phyloP scores from a whole-genome alignment of 2,329 filamentous ascomycete species.

The Microcyclospora tardicrescens region DNA sequence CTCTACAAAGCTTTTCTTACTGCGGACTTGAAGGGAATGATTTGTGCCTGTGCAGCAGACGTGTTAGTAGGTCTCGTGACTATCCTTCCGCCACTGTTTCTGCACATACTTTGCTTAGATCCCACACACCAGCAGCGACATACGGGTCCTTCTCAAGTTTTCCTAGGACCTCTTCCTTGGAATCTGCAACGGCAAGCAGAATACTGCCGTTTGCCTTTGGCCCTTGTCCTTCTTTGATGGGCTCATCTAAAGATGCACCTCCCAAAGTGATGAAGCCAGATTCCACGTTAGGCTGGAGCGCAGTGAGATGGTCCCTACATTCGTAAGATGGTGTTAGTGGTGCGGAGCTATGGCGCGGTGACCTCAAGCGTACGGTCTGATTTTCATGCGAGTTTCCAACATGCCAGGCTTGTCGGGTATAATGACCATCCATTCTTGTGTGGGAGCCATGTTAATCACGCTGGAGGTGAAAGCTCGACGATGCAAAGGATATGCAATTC shows the following conservation, averaged over 20 bases:
- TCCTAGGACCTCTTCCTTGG: constrained; percentile 55
- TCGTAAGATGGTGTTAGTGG: neutral
- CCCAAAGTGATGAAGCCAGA: constrained; percentile 51
- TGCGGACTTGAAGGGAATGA: constrained; percentile 37
- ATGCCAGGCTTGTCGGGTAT: constrained; percentile 32
- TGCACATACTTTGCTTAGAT: constrained; percentile 36
- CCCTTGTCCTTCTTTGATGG: constrained; percentile 49
- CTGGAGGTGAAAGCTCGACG: neutral
- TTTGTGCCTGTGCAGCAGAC: constrained; percentile 22
- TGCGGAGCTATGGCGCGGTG: neutral
- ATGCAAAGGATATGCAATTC: too few relatives aligned
- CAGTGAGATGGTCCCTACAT: constrained; percentile 42
- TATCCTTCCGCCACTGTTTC: neutral
- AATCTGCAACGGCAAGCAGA: constrained; percentile 53
- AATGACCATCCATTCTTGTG: constrained; percentile 40
- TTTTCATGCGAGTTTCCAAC: constrained; percentile 30
- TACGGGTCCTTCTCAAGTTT: constrained; percentile 62
- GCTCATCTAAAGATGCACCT: constrained; percentile 54
- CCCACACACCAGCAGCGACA: constrained; percentile 61
- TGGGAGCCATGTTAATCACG: constrained; percentile 16
- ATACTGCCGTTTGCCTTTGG: constrained; percentile 64
- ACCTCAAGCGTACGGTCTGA: constrained; percentile 21
- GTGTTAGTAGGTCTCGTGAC: constrained; percentile 3
- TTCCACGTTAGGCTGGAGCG: constrained; percentile 40
- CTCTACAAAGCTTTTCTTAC: constrained; percentile 29